Evolutionary conservation across 257 asterid species (phyloP), one percentile per base, ranked within the genome.

Genomic region (Solanum piurae): DNA sequence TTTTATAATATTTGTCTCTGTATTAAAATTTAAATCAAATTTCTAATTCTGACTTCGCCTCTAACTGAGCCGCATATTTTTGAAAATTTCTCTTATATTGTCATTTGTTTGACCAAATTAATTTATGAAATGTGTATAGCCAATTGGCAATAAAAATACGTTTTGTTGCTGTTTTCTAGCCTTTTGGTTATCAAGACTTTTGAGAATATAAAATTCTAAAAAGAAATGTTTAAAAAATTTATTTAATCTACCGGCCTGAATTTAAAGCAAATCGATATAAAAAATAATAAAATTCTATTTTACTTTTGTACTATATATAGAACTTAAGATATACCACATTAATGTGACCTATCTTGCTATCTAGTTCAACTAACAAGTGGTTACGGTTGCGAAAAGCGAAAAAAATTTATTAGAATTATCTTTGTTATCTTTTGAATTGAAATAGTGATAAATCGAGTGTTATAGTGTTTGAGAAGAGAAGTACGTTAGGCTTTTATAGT

Each of bases 1-100:
- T 0, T 37, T 37, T 37, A 0, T 37, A 37, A 37, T 37, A 37
- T 37, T 37, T 37, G 0, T 2, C 40, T 0, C 0, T 37, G 40
- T 37, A 0, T 9, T 37, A 37, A 37, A 37, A 37, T 37, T 7
- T 37, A 37, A 37, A 37, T 9, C 49, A 44, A 44, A 44, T 44
- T 44, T 44, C 52, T 44, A 44, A 11, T 44, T 44, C 5, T 44
- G 1, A 44, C 5, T 44, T 44, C 2, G 5, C 5, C 37, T 34
- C 1, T 3, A 5, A 33, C 3, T 33, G 34, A 37, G 40, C 13
- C 0, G 16, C 16, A 44, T 58, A 58, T 9, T 23, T 62, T 23
- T 62, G 71, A n/a, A 62, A 23, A 62, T 0, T 23, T 62, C 14
- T 10, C 71, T 62, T 11, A 62, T n/a, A 62, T 62, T 62, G 0